Percentiles rank a stretch among this genome's conserved stretches.
phyloP scores from a whole-genome alignment of 140 eudicot species.

The Oenanthe javanica region DNA sequence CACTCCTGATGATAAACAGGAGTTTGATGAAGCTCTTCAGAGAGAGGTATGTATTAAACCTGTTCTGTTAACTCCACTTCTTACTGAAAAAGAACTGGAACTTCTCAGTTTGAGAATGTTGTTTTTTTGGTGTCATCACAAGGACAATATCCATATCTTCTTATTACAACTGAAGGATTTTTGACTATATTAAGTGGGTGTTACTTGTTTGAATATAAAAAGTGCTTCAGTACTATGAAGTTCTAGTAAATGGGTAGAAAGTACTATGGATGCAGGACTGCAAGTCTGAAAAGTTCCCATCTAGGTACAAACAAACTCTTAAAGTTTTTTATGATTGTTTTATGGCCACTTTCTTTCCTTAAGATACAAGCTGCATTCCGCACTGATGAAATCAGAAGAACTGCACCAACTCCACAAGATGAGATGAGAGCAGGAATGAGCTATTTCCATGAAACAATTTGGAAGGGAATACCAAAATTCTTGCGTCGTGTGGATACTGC shows the following conservation, averaged over 20 bases:
- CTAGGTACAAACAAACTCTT: background rate
- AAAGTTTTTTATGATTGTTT: background rate
- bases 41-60: background rate
- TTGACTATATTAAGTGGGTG: too few relatives aligned
- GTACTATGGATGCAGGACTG: background rate
- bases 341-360: background rate
- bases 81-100: background rate
- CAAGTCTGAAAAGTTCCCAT: background rate
- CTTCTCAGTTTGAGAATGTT: background rate
- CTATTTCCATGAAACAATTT: slow-evolving; percentile 84
- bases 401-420: slow-evolving; percentile 81
- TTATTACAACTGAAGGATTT: background rate
- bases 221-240: background rate
- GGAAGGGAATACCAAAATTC: slow-evolving; percentile 90
- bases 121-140: background rate
- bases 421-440: slow-evolving; percentile 98
- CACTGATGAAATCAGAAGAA: slow-evolving; percentile 83
- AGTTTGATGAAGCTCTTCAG: slow-evolving; percentile 4
- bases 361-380: slow-evolving; percentile 98
- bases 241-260: background rate
- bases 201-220: too few relatives aligned
- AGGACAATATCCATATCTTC: background rate
- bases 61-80: background rate
- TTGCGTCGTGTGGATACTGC: slow-evolving; percentile 89
- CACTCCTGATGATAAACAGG: slow-evolving; percentile 10